Evolutionary conservation across 345 rosid genomes (phyloP), one percentile per base, ranked within the genome.

Genomic region (Rhodamnia rubescens): DNA sequence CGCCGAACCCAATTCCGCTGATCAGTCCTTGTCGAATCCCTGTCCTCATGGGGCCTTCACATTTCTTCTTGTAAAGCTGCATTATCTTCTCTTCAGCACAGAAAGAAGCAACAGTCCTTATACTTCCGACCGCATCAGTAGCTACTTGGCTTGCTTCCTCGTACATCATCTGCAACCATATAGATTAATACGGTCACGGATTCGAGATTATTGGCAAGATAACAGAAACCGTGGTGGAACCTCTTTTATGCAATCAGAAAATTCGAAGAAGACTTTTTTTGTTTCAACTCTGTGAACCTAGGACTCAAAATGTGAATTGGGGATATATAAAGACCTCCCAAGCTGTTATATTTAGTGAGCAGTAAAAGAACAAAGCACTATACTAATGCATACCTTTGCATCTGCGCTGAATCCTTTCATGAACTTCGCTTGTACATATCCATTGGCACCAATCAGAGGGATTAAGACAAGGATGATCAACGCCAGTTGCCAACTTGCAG

Each of bases 141-240:
- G 99, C 99, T 53, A 96, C 96, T 91, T 95, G 98, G 87, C 98
- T 95, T 27, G 98, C 99, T 89, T 96, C 96, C 91, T 95, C 98
- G 16, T 96, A 96, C 98, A 92, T 94, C 90, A 85, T 87, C 98
- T 96, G 93, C 87, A 89, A 57, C 27, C 49, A 82, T 64, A 36
- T 52, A 54, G 51, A 49, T 26, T 40, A 40, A 36, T 18, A 26
- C 3, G 29, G 53, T 50, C 36, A 84, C 11, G 27, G 53, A n/a
- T 26, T 56, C 44, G n/a, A 58, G 24, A 69, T 51, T 57, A 36
- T n/a, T 26, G 8, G 27, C 47, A 18, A 64, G 26, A 61, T 47
- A 36, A 18, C 27, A 53, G n/a, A 32, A 82, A 52, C 47, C 2
- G 47, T 22, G 11, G 59, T 51, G 75, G 44, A 16, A 64, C 44